phyloP scores from a whole-genome alignment of 1,284 basidiomycete species.

The Stygiomarasmius scandens region DNA sequence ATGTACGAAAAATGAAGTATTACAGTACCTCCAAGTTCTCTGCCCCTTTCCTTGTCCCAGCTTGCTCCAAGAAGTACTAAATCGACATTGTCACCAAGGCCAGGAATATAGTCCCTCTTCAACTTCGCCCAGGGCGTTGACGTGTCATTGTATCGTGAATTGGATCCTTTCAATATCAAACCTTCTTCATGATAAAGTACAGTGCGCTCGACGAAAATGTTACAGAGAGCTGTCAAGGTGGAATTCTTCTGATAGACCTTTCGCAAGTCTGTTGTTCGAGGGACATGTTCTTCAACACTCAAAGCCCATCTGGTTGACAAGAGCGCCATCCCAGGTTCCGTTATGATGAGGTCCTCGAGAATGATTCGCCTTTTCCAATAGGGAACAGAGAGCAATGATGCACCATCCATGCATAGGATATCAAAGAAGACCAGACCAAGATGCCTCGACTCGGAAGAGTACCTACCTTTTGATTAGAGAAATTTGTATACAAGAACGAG shows the following conservation, averaged over 20 bases:
- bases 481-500: background rate
- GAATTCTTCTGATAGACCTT: conserved; percentile 18
- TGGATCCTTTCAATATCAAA: conserved; percentile 76
- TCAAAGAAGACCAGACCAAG: conserved; percentile 88
- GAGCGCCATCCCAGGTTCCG: conserved; percentile 60
- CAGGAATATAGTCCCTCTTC: conserved; percentile 83
- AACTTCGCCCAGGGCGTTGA: conserved; percentile 79
- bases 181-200: conserved; percentile 60
- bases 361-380: conserved; percentile 63
- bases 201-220: conserved; percentile 54
- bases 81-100: conserved; percentile 80
- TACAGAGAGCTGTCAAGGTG: conserved; percentile 34
- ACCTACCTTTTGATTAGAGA: conserved; percentile 21
- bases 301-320: conserved; percentile 57
- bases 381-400: conserved; percentile 53
- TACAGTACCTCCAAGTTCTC: conserved; percentile 68
- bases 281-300: conserved; percentile 25
- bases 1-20: background rate
- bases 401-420: conserved; percentile 64
- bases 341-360: conserved; percentile 59
- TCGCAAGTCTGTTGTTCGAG: conserved; percentile 17
- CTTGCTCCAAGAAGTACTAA: conserved; percentile 74
- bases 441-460: conserved; percentile 53
- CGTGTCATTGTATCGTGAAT: conserved; percentile 66
- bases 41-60: conserved; percentile 78